Base-by-base conservation (phyloP, 257 asterid species). In the Solanum etuberosum region DNA sequence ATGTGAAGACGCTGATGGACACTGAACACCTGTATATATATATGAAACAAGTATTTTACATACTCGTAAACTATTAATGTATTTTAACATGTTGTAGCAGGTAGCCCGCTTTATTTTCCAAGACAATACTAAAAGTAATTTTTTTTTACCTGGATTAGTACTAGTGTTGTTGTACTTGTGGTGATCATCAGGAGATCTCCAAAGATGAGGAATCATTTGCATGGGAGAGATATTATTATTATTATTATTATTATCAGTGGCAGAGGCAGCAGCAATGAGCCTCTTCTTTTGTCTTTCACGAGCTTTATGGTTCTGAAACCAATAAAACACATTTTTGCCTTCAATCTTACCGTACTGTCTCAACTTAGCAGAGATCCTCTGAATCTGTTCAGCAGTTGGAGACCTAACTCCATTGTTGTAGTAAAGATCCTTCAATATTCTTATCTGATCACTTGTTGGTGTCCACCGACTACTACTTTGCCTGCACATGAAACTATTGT, bases 301-400 rank as follows among this genome's bases (percentile, higher is more conserved):
- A 68, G 99, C 99, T 83, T 97, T 97, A 89, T 97, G 99, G 88
- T 96, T 97, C 89, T 97, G 99, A 83, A 97, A 97, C 99, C 99
- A 97, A 89, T 97, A 97, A 85, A 97, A 97, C 20, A 97, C 99
- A 68, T 97, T 97, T 67, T 97, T 97, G 88, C 99, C 99, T 84
- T 97, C 99, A 42, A 97, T 97, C 95, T 97, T 97, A 3, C 99
- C 99, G 90, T 95, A 97, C 91, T 96, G 99, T 73, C 98, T 87
- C 27, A 97, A 90, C 88, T 93, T 97, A 3, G 98, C 95, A 21
- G 99, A 96, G 73, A 97, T 97, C 83, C 95, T 91, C 94, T 97
- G 99, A 88, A 97, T 97, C 87, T 97, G 98, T 31, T 97, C 99
- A 5, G 99, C 98, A 54, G 93, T 92, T 2, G 99, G 99, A 16